Conservation (phyloP, 768 basidiomycete species). For the Hysterangium stoloniferum region DNA sequence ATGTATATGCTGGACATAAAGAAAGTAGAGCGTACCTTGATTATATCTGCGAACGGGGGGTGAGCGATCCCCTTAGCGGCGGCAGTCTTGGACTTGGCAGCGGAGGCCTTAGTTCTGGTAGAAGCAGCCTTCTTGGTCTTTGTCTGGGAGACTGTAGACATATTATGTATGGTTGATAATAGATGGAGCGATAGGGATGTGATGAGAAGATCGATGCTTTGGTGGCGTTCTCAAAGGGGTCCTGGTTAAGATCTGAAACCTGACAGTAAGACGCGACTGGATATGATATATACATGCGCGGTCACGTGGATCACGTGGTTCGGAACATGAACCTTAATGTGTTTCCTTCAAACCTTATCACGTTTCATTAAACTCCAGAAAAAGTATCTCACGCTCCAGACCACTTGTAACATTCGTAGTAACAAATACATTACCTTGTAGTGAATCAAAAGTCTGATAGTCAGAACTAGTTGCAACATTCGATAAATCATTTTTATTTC, state of each 20-base stretch:
- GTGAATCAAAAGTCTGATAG: no score
- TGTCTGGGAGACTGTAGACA: slow-evolving; percentile 6
- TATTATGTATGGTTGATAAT: not conserved
- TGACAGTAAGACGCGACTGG: not conserved
- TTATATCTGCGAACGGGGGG: slow-evolving; percentile 33
- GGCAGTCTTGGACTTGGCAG: slow-evolving; percentile 22
- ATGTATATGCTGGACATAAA: not conserved
- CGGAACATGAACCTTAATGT: not conserved
- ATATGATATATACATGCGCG: not conserved
- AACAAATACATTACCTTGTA: no score
- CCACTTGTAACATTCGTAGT: no score
- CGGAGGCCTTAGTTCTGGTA: slow-evolving; percentile 7
- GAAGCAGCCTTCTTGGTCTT: slow-evolving; percentile 11
- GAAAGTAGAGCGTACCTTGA: slow-evolving; percentile 26
- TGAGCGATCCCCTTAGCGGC: slow-evolving; percentile 22
- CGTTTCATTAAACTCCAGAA: not conserved
- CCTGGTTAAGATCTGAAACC: not conserved
- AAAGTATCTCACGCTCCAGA: no score
- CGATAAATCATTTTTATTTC: not conserved
- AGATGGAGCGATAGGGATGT: not conserved
- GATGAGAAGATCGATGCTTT: not conserved
- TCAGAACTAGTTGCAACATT: not conserved
- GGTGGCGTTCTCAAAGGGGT: not conserved
- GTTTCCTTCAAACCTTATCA: slow-evolving; percentile 7
- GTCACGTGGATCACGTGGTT: slow-evolving; percentile 9